Evolutionary conservation across 1,284 basidiomycete genomes (phyloP), one percentile per base, ranked within the genome.

Genomic region (Mycena sp.): DNA sequence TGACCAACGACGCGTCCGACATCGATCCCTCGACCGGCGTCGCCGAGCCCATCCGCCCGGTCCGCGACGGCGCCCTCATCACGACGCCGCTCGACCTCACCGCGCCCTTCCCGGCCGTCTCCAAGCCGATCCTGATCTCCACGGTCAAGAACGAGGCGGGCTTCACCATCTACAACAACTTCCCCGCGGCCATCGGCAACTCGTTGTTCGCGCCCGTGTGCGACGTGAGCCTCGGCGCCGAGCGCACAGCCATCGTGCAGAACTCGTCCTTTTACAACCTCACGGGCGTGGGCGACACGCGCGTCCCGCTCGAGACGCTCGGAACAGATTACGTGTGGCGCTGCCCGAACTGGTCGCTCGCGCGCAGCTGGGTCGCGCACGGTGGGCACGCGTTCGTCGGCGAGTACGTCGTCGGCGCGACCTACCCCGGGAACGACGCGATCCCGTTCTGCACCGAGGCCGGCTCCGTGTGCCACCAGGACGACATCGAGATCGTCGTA

Each of bases 81-180:
- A 86, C 84, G 2, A 81, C 83, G 23, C 80, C 87, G 6, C 78
- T 90, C n/a, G 87, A 91, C 70, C 81, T 84, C 7, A 84, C 85
- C 2, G 61, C 65, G 16, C 35, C 65, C 23, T 87, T 88, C 75
- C 87, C 85, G 21, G 72, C 74, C 2, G 82, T 85, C 56, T 81
- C 76, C 61, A 92, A 92, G 73, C 84, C 89, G 3, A 70, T 95
- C 49, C 76, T 95, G 30, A 74, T 95, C 44, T 87, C 91, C 1
- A 90, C 83, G 19, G 89, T 91, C n/a, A 74, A 78, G 43, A 80
- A 93, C 72, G 93, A 95, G 72, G 91, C 89, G 3, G 91, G 82
- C 0, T 74, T 78, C n/a, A 79, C 86, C 26, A 87, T 92, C 69
- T 90, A 87, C 72, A 68, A 72, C 29, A 66, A 69, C 38, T 83